phyloP scores from a whole-genome alignment of 768 basidiomycete genomes.

The Suillus subalutaceus region DNA sequence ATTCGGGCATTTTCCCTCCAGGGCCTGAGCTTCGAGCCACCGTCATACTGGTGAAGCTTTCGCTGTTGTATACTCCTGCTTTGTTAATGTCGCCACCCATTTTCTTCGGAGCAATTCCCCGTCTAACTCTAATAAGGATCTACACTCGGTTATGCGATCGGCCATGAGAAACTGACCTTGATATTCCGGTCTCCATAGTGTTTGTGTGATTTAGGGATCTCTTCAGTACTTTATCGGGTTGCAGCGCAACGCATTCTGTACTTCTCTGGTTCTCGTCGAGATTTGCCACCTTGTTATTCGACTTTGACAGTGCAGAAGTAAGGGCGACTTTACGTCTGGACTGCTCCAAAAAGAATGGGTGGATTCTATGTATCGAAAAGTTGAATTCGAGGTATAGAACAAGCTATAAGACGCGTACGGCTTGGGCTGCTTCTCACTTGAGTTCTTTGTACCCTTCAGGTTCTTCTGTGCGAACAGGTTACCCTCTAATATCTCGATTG shows the following conservation, averaged over 20 bases:
- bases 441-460: constrained; percentile 25
- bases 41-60: background rate
- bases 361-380: constrained; percentile 17
- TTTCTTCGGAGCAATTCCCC: background rate
- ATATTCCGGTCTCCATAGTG: background rate
- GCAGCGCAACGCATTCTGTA: background rate
- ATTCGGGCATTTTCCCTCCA: background rate
- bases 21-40: background rate
- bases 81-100: background rate
- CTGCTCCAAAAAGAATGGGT: constrained; percentile 20
- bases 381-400: constrained; percentile 13
- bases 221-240: background rate
- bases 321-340: background rate
- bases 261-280: background rate
- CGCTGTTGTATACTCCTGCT: background rate
- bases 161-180: background rate
- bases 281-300: background rate
- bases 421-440: constrained; percentile 11
- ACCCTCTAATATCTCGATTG: constrained; percentile 34
- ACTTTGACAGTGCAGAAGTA: constrained; percentile 5
- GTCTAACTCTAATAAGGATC: background rate
- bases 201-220: background rate
- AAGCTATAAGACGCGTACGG: constrained; percentile 9
- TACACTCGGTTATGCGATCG: background rate
- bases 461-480: constrained; percentile 10